These are phyloP conservation scores for Eucalyptus rudis DNA, from an alignment of 345 rosid species.

Conservation along the genomic window DNA sequence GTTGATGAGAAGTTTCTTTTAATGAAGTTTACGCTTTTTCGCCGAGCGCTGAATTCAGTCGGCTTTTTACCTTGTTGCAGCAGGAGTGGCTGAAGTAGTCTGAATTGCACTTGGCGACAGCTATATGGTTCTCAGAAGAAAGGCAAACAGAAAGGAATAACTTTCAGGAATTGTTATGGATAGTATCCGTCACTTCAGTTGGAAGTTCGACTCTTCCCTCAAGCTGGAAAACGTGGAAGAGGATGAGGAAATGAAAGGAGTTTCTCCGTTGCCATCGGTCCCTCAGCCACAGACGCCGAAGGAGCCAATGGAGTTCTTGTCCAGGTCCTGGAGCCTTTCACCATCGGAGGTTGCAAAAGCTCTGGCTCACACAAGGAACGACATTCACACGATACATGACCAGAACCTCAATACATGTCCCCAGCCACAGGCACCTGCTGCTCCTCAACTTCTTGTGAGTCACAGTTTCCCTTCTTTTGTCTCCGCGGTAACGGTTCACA, in stretches of 20 bases:
- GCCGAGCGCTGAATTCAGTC: not conserved
- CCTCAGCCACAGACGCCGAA: conserved; percentile 75
- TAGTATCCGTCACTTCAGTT: not conserved
- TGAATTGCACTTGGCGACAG: not conserved
- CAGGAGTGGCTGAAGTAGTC: not conserved
- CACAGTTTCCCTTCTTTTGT: not conserved
- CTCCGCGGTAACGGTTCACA: not conserved
- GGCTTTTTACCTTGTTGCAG: not conserved
- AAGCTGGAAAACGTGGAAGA: conserved; percentile 44
- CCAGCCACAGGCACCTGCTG: conserved; percentile 23
- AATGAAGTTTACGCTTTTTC: not conserved
- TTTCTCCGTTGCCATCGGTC: conserved; percentile 29
- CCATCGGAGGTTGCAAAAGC: conserved; percentile 91
- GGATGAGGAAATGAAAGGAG: conserved; percentile 25
- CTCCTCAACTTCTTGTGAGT: conserved; percentile 13
- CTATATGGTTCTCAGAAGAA: not conserved
- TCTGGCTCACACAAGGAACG: conserved; percentile 62
- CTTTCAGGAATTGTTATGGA: conserved; percentile 25
- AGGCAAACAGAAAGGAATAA: not conserved
- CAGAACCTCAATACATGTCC: not conserved
- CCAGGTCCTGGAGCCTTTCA: conserved; percentile 91
- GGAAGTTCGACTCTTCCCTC: conserved; percentile 22
- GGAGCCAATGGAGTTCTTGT: conserved; percentile 90
- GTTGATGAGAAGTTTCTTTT: not conserved
- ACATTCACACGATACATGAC: conserved; percentile 6